Base-by-base conservation (phyloP, 2,329 filamentous ascomycete genomes). In the Alternaria gaisen region DNA sequence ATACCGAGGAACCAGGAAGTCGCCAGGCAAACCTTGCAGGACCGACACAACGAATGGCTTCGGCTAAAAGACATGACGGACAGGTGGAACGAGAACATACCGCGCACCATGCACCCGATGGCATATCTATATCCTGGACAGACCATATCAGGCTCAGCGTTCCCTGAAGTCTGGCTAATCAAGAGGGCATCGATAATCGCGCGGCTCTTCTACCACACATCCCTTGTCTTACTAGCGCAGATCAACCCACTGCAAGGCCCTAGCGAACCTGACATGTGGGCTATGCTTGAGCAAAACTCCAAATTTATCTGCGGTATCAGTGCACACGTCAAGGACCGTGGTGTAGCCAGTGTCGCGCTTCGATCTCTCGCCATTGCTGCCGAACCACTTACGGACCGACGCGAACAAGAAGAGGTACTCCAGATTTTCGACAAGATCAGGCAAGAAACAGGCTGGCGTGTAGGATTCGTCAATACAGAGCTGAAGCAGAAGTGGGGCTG, bases 261-360 rank as follows among this genome's bases (percentile, higher is more conserved):
- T 8, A 84, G 87, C 38, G 83, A 84, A 3, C 82, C 87, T 4
- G 90, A 93, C 61, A 92, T 94, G 87, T 86, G 86, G 47, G 83
- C 85, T 5, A 85, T 91, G 72, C 89, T 91, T 69, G 83, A 90
- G 50, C 87, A 88, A 63, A 92, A 97, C 73, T 90, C 93, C 0
- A 90, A 91, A 67, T 90, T 94, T 74, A 90, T 97, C 24, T 97
- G 94, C 74, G 94, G 94, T 14, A 96, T 98, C 63, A 89, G 92
- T 24, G 91, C 92, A 3, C 93, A 97, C 74, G 88, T 90, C 53
- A 91, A 93, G 71, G 93, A 97, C 74, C 85, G 86, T 26, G 92
- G 91, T 28, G 88, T 97, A 32, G 88, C 91, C 10, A 91, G 88
- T 51, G 89, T 97, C 10, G 92, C 92, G 3, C 87, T 95, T 40